Percentiles rank a stretch among this genome's conserved stretches.
phyloP scores from a whole-genome alignment of 495 filamentous ascomycete species.

The Aspergillus haitiensis region DNA sequence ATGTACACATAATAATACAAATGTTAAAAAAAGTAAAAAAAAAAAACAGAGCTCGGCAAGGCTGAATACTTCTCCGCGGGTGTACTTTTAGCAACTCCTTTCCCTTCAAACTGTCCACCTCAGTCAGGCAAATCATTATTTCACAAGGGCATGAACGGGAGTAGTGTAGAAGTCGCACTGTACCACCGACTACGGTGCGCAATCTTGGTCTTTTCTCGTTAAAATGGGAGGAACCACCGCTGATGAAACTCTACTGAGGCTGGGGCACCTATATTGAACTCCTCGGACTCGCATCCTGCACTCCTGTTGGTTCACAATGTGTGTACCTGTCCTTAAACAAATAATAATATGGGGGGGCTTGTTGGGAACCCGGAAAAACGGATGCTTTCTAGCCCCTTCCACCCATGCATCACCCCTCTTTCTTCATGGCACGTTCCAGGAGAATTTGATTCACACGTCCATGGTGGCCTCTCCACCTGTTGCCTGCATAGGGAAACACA shows the following conservation, averaged over 20 bases:
- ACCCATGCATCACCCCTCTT: slow-evolving; percentile 5
- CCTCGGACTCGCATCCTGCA: neutral
- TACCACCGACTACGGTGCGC: no score
- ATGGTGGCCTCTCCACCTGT: slow-evolving; percentile 20
- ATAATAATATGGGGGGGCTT: neutral
- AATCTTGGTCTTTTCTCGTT: no score
- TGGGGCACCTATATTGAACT: neutral
- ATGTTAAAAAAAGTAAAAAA: no score
- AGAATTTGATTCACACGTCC: slow-evolving; percentile 10
- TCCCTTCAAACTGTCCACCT: neutral
- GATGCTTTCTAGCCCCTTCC: slow-evolving; percentile 5
- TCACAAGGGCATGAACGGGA: no score
- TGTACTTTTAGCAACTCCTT: neutral
- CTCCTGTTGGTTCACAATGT: neutral
- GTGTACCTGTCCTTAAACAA: neutral
- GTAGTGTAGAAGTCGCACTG: no score
- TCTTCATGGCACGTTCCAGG: slow-evolving; percentile 19
- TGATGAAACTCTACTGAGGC: neutral
- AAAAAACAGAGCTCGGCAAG: slow-evolving; percentile 15
- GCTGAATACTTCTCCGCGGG: slow-evolving; percentile 20
- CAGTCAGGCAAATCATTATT: neutral
- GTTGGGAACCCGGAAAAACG: slow-evolving; percentile 6
- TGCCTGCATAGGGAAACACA: slow-evolving; percentile 27
- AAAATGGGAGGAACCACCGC: neutral
- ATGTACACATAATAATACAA: no score